These are phyloP conservation scores for Yarrowia phangngaensis DNA, from an alignment of 805 yeast genomes.

Conservation along the genomic window DNA sequence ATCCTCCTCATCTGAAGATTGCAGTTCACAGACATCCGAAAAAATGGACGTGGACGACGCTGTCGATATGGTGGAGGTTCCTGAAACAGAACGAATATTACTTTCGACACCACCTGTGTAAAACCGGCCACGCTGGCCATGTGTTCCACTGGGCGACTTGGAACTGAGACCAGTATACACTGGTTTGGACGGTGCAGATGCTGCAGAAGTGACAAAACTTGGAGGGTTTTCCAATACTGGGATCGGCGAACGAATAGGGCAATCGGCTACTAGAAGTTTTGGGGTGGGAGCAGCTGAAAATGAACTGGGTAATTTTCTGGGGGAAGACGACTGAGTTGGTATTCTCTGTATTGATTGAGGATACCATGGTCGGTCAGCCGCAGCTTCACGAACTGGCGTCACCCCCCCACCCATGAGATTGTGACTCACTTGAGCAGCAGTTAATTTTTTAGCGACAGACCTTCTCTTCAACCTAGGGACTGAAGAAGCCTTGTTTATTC, in stretches of 20 bases:
- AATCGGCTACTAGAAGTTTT: too few relatives aligned
- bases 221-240: too few relatives aligned
- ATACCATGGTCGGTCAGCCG: background rate
- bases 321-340: too few relatives aligned
- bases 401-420: conserved; percentile 13
- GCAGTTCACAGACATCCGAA: conserved; percentile 12
- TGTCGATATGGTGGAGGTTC: background rate
- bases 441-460: conserved; percentile 5
- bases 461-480: conserved; percentile 4
- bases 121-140: background rate
- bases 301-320: too few relatives aligned
- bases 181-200: too few relatives aligned
- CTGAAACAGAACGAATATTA: conserved; percentile 3
- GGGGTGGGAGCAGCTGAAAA: too few relatives aligned
- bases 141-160: background rate
- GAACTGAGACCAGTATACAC: too few relatives aligned
- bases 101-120: background rate
- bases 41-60: background rate
- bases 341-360: background rate
- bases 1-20: conserved; percentile 3
- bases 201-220: too few relatives aligned
- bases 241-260: too few relatives aligned
- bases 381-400: conserved; percentile 12
- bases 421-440: conserved; percentile 10
- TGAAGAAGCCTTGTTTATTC: conserved; percentile 5